Base-by-base conservation (phyloP, 164 flowering plant species). In the Macadamia integrifolia region DNA sequence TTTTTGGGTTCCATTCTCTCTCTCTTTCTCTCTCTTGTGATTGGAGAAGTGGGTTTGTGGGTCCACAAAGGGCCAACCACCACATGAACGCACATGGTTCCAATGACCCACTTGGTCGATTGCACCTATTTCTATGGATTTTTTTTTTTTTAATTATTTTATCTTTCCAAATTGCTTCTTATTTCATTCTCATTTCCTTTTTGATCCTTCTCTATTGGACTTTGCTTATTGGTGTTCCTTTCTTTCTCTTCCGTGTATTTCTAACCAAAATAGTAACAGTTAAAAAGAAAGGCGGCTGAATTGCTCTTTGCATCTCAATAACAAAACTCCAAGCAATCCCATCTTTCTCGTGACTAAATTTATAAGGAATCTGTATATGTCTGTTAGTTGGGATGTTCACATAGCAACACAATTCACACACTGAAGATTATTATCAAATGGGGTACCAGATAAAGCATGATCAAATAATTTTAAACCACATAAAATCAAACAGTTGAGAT, bases 11-110 rank as follows among this genome's bases (percentile, higher is more conserved):
- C 23, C 23, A 23, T 23, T 23, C 23, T 23, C 23, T 23, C 23
- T 35, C 50, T 11, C 50, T 46, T 46, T 46, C 50, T 9, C 48
- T 11, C 44, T 65, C 68, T 58, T 57, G 43, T 71, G 59, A 68
- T 74, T 75, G 81, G 87, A 75, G 84, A 78, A 74, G 83, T 76
- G 80, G 84, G 62, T 43, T 67, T 30, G 68, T 71, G 85, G 88
- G 73, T 70, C 79, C 68, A 61, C 61, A 69, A 71, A 72, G 78
- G 76, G 74, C 85, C 87, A 85, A 84, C 90, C 74, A 84, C 91
- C 91, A 89, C 86, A 89, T 89, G 95, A 71, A 61, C 13, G 89
- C 95, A 89, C 95, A 89, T 89, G 95, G 84, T 78, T 80, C 76
- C 78, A 66, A 67, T 80, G 76, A 71, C 84, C 87, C 83, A 82